These are phyloP conservation scores for Coemansia sp. DNA, from an alignment of 192 early-diverging fungal genomes.

Conservation along the genomic window DNA sequence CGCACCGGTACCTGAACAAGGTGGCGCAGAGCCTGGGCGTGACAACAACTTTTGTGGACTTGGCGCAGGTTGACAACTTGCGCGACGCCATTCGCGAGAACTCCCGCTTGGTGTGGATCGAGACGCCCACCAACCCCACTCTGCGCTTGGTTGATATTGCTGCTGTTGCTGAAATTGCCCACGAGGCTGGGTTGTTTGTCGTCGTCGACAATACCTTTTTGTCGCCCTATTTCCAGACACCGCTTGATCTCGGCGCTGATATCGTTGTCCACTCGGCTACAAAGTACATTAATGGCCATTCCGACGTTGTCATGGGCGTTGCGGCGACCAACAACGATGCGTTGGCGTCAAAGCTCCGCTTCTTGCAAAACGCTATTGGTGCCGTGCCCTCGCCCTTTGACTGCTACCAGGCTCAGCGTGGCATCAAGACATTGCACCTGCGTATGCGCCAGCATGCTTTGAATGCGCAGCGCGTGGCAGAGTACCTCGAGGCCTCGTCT, in stretches of 20 bases:
- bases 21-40: slow-evolving; percentile 71
- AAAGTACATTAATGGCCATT: slow-evolving; percentile 99
- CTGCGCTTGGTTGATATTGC: slow-evolving; percentile 80
- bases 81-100: slow-evolving; percentile 67
- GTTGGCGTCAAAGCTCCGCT: slow-evolving; percentile 76
- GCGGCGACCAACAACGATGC: slow-evolving; percentile 80
- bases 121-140: slow-evolving; percentile 90
- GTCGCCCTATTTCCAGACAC: slow-evolving; percentile 89
- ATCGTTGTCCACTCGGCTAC: slow-evolving; percentile 97
- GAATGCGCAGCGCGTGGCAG: slow-evolving; percentile 87
- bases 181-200: slow-evolving; percentile 66
- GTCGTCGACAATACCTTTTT: slow-evolving; percentile 91
- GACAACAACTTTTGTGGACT: slow-evolving; percentile 79
- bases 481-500: slow-evolving; percentile 70
- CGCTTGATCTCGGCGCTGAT: slow-evolving; percentile 92
- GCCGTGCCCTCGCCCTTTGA: slow-evolving; percentile 97
- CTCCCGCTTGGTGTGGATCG: slow-evolving; percentile 84
- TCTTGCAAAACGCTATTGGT: slow-evolving; percentile 98
- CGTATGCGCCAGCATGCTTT: slow-evolving; percentile 90
- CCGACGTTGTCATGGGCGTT: slow-evolving; percentile 97
- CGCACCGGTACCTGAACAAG: slow-evolving; percentile 87
- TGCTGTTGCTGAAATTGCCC: slow-evolving; percentile 67
- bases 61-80: slow-evolving; percentile 69
- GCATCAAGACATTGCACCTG: slow-evolving; percentile 94
- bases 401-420: slow-evolving; percentile 93